A percentile compares a stretch with the other conserved stretches of the same genome.
Evolutionary conservation across 2,329 filamentous ascomycete species (phyloP).

Genomic region (Colletotrichum sp.): DNA sequence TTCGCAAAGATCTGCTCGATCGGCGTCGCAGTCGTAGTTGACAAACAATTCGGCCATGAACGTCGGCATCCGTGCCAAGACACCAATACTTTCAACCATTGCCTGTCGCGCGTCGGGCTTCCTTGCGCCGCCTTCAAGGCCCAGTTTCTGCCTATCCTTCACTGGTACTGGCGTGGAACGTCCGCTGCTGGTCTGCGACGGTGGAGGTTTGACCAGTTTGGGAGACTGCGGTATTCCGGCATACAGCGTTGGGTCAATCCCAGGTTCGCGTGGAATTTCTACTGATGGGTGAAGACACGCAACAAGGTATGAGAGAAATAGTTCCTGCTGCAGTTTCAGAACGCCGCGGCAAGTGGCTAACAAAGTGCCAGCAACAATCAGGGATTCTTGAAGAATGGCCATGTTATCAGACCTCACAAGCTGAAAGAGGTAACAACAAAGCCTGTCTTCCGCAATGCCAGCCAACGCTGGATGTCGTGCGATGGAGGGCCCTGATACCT

Average conservation of each 20-base stretch:
- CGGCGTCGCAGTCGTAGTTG: conserved; percentile 96
- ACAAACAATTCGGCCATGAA: conserved; percentile 96
- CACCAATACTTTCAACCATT: conserved; percentile 97
- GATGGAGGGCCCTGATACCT: conserved; percentile 95
- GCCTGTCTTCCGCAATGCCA: conserved; percentile 85
- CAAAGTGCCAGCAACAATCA: conserved; percentile 89
- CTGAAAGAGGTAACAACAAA: conserved; percentile 95
- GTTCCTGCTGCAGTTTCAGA: conserved; percentile 93
- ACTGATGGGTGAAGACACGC: conserved; percentile 93
- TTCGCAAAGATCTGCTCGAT: conserved; percentile 90
- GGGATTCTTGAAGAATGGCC: conserved; percentile 88
- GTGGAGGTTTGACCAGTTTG: conserved; percentile 79
- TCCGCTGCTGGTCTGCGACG: conserved; percentile 78
- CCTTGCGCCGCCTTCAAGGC: conserved; percentile 86
- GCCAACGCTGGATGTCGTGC: conserved; percentile 89
- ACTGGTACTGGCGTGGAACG: conserved; percentile 89
- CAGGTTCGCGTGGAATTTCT: conserved; percentile 87
- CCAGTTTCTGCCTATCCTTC: conserved; percentile 90
- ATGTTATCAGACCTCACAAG: conserved; percentile 96
- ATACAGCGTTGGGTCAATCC: conserved; percentile 91
- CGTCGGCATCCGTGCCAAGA: conserved; percentile 87
- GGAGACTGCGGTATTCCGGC: conserved; percentile 91
- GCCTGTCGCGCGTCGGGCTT: conserved; percentile 96
- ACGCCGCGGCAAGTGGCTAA: conserved; percentile 89
- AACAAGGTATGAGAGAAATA: conserved; percentile 93